These are phyloP conservation scores for Fusarium sp. DNA, from an alignment of 2,329 filamentous ascomycete species.

Conservation along the genomic window DNA sequence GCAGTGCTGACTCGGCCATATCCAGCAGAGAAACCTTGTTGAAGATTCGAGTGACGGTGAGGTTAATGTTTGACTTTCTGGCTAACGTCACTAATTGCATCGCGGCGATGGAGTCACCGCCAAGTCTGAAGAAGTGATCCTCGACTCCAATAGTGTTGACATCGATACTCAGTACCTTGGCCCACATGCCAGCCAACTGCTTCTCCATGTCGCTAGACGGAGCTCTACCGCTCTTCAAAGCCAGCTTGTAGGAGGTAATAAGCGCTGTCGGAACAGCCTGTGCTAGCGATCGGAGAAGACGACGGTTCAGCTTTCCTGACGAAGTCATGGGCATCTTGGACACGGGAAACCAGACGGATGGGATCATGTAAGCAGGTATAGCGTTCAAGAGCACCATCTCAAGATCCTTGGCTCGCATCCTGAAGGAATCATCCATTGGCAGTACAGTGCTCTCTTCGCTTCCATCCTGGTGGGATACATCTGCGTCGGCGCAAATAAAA, in stretches of 20 bases:
- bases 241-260: constrained; percentile 33
- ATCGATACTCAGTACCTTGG: constrained; percentile 21
- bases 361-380: constrained; percentile 57
- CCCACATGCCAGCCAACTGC: constrained; percentile 33
- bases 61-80: constrained; percentile 53
- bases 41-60: constrained; percentile 63
- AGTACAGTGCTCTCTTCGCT: constrained; percentile 6
- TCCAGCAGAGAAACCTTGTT: constrained; percentile 39
- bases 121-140: constrained; percentile 61
- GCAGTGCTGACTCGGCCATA: constrained; percentile 38
- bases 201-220: constrained; percentile 51
- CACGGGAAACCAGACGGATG: constrained; percentile 58
- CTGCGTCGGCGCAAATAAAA: constrained; percentile 31
- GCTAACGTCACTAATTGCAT: constrained; percentile 51
- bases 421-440: constrained; percentile 3
- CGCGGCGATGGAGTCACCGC: constrained; percentile 53
- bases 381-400: constrained; percentile 7
- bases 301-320: constrained; percentile 61
- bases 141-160: constrained; percentile 22
- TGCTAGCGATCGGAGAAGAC: constrained; percentile 49
- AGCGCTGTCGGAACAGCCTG: constrained; percentile 3
- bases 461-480: constrained; percentile 5
- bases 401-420: constrained; percentile 13
- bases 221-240: constrained; percentile 44
- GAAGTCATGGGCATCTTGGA: constrained; percentile 58